Base-by-base conservation (phyloP, 1,139 yeast genomes). In the Neolecta irregularis region DNA sequence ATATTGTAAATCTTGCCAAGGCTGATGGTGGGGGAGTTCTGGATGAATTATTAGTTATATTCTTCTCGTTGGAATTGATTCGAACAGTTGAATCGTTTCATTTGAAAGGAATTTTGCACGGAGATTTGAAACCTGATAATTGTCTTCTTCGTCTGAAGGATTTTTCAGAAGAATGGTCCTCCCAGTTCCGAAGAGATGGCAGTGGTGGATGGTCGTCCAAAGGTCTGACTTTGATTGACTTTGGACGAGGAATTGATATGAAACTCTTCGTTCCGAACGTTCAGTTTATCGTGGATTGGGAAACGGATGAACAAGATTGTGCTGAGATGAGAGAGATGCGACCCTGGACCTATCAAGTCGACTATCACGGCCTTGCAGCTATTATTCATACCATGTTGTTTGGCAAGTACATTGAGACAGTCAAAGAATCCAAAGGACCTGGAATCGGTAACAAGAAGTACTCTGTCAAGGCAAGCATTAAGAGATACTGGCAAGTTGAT, bases 121-220 rank as follows among this genome's bases (percentile, higher is more conserved):
- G 94, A 1, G 93, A 81, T 51, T 55, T 83, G 39, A 79, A 77
- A 49, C 77, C 93, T 0, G 93, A 80, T 43, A 83, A 83, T 49
- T 77, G 91, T 45, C 78, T 85, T 93, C 52, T 81, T 0, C 56
- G 77, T 28, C 63, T 79, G 29, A 59, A 35, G 45, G 41, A 33
- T 35, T 47, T 38, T 28, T 60, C 53, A 32, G 39, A 37, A 21
- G 46, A 36, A 46, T 39, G 47, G 48, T 4, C 28, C 33, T 8
- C 43, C 44, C 32, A 44, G 6, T 65, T 60, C 45, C 47, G 48
- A 32, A 44, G 56, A 8, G 49, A 53, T 19, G 67, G 69, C 0
- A 41, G 48, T 5, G 43, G 53, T 32, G 67, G 67, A 2, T 74
- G 83, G 81, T 43, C 51, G 15, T 48, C 54, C 2, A 67, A 68